Conservation (phyloP, 352 stramenopile genomes). For the Phytophthora idaei region DNA sequence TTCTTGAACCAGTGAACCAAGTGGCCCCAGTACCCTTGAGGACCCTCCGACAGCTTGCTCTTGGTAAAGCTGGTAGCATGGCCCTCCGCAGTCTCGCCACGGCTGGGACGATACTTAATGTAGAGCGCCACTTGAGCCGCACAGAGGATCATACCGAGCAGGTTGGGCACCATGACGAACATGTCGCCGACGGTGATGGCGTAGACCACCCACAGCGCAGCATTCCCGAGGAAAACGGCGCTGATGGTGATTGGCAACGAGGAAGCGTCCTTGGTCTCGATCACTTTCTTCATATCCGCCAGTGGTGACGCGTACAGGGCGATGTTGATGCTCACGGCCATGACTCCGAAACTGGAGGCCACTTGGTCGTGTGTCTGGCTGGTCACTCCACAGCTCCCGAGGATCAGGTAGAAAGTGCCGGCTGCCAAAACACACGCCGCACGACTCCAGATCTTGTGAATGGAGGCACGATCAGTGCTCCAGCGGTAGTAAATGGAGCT, state of each 20-base stretch:
- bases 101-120: constrained; percentile 28
- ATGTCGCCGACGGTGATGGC: constrained; percentile 25
- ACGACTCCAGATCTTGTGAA: constrained; percentile 30
- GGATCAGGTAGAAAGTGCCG: constrained; percentile 34
- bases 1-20: constrained; percentile 28
- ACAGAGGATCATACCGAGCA: constrained; percentile 37
- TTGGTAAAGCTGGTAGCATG: constrained; percentile 19
- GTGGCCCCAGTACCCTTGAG: constrained; percentile 13
- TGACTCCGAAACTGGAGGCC: constrained; percentile 30
- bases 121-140: constrained; percentile 35
- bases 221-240: constrained; percentile 35
- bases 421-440: constrained; percentile 19
- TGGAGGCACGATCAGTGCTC: constrained; percentile 27
- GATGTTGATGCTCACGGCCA: constrained; percentile 40
- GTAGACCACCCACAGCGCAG: constrained; percentile 37
- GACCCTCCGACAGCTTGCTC: constrained; percentile 14
- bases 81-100: constrained; percentile 2
- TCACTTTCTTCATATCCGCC: constrained; percentile 41
- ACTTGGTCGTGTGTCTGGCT: constrained; percentile 35
- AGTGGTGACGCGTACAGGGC: constrained; percentile 37
- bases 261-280: constrained; percentile 35
- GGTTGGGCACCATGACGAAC: constrained; percentile 42
- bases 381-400: constrained; percentile 32
- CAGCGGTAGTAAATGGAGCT: constrained; percentile 37
- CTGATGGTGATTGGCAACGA: constrained; percentile 39